A percentile compares a stretch with the other conserved stretches of the same genome.
Conservation (phyloP, 2,329 filamentous ascomycete species). For the Pseudocercospora musae region DNA sequence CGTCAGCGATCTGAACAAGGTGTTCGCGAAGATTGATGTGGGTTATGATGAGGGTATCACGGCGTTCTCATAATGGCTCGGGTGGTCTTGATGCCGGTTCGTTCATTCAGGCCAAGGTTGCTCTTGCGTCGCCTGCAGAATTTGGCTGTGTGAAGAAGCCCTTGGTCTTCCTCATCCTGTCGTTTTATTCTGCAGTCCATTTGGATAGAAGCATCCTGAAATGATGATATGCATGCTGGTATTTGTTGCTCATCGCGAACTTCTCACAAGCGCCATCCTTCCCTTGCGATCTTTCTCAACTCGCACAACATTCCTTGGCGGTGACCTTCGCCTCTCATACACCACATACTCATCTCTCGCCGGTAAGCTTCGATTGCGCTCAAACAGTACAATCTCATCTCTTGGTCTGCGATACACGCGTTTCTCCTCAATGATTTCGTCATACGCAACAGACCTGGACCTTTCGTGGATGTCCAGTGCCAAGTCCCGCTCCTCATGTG, state of each 20-base stretch:
- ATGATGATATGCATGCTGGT: no score
- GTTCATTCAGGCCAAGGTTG: no score
- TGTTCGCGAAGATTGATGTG: no score
- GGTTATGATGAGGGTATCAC: no score
- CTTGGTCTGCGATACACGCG: slow-evolving; percentile 47
- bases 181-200: no score
- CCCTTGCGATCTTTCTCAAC: slow-evolving; percentile 92
- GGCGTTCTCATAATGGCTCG: no score
- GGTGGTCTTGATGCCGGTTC: no score
- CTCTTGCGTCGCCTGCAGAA: no score
- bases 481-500: slow-evolving; percentile 41
- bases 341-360: slow-evolving; percentile 59
- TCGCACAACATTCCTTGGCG: slow-evolving; percentile 56
- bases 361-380: slow-evolving; percentile 4
- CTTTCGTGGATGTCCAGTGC: slow-evolving; percentile 42
- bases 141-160: no score
- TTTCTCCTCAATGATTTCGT: slow-evolving; percentile 35
- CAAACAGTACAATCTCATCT: slow-evolving; percentile 17
- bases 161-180: no score
- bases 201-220: no score
- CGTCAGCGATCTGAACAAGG: no score
- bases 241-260: slow-evolving; percentile 43
- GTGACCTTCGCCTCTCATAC: slow-evolving; percentile 42
- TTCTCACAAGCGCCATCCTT: slow-evolving; percentile 86
- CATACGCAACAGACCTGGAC: slow-evolving; percentile 47